Percentiles rank a stretch among this genome's conserved stretches.
These are phyloP conservation scores for Cymbopogon citratus DNA, from an alignment of 176 grass and related monocot species.

Conservation along the genomic window DNA sequence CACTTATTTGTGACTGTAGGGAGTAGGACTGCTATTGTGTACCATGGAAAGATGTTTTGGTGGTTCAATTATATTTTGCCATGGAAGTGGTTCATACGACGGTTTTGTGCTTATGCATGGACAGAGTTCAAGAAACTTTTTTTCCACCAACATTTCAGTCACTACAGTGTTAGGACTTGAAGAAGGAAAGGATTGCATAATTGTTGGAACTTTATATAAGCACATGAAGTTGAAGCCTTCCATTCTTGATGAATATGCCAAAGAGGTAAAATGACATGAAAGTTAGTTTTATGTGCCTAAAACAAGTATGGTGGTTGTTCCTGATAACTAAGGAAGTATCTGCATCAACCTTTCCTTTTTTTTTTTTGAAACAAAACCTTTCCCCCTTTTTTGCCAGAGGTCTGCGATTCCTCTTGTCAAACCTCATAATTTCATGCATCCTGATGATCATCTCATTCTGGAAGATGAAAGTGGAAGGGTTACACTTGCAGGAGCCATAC, in stretches of 20 bases:
- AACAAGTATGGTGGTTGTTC: background rate
- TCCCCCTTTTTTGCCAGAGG: constrained; percentile 48
- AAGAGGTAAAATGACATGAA: constrained; percentile 59
- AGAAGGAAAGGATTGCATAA: constrained; percentile 87
- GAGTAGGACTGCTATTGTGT: background rate
- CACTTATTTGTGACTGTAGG: background rate
- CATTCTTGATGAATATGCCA: constrained; percentile 93
- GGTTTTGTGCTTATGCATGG: background rate
- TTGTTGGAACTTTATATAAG: constrained; percentile 94
- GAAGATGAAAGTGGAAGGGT: constrained; percentile 99
- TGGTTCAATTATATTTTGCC: background rate
- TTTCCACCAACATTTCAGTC: constrained; percentile 50
- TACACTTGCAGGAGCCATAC: constrained; percentile 68
- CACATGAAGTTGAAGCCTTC: constrained; percentile 96
- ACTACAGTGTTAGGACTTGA: constrained; percentile 87
- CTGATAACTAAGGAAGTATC: background rate
- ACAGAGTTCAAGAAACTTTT: background rate
- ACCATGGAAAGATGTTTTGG: background rate
- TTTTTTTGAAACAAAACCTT: no score
- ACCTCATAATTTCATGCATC: constrained; percentile 92
- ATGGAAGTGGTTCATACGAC: background rate
- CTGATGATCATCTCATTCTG: constrained; percentile 94
- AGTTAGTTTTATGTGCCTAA: background rate
- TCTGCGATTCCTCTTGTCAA: constrained; percentile 86
- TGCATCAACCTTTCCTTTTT: background rate